Conservation (phyloP, 2,329 filamentous ascomycete genomes). For the Talaromyces sp. region DNA sequence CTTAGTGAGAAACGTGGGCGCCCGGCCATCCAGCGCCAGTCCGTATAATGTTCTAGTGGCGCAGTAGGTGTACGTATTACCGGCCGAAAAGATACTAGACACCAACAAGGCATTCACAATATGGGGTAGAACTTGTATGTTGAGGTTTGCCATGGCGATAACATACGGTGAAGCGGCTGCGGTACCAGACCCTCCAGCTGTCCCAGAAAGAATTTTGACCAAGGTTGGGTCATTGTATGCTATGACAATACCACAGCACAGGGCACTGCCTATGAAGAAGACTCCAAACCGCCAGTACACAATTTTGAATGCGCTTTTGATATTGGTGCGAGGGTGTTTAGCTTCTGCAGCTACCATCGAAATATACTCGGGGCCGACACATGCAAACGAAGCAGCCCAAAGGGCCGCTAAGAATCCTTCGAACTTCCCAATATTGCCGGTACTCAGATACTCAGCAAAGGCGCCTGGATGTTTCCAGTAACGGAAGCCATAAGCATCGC, state of each 20-base stretch:
- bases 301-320: conserved; percentile 67
- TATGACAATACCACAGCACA: conserved; percentile 68
- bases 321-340: conserved; percentile 67
- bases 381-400: conserved; percentile 61
- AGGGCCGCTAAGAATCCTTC: conserved; percentile 61
- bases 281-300: conserved; percentile 73
- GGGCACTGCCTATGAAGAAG: conserved; percentile 70
- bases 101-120: conserved; percentile 68
- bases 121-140: conserved; percentile 56
- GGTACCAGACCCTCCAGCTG: conserved; percentile 20
- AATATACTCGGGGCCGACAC: conserved; percentile 63
- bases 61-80: conserved; percentile 70
- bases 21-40: conserved; percentile 63
- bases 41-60: conserved; percentile 66
- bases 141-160: conserved; percentile 60
- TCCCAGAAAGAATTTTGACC: conserved; percentile 47
- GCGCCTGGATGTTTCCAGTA: conserved; percentile 60
- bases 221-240: conserved; percentile 56
- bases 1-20: conserved; percentile 62
- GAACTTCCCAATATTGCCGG: conserved; percentile 46
- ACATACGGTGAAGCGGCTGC: conserved; percentile 67
- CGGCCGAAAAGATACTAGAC: conserved; percentile 68
- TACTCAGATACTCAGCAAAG: conserved; percentile 41
- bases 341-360: conserved; percentile 71
- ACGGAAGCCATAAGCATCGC: conserved; percentile 55